Conservation (phyloP, 176 grass and related monocot species). For the Olyra latifolia region DNA sequence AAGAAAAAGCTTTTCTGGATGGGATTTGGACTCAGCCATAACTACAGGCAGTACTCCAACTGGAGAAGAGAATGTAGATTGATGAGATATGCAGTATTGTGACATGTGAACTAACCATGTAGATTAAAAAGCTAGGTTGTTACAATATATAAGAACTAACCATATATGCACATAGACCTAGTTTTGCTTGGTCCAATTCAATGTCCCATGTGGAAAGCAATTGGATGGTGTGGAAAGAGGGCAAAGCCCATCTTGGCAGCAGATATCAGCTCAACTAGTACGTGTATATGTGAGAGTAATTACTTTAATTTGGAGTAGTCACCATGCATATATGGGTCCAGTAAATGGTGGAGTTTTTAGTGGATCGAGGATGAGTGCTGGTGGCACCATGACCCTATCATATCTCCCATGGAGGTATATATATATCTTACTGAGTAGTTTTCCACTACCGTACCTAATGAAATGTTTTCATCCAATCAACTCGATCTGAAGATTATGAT, state of each 20-base stretch:
- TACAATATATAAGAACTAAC: too few species aligned
- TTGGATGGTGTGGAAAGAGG: slow-evolving; percentile 36
- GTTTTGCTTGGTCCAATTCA: slow-evolving; percentile 18
- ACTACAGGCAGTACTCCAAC: neutral
- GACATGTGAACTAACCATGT: slow-evolving; percentile 17
- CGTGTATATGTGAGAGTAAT: too few species aligned
- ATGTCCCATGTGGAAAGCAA: slow-evolving; percentile 42
- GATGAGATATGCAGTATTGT: too few species aligned
- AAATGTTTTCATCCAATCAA: too few species aligned
- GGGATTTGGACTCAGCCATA: neutral
- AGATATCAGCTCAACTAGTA: too few species aligned
- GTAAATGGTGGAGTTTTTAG: slow-evolving; percentile 14
- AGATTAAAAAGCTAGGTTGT: too few species aligned
- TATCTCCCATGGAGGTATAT: neutral
- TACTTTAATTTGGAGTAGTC: too few species aligned
- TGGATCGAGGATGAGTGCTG: neutral
- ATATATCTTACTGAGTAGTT: neutral
- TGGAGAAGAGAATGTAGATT: slow-evolving; percentile 16
- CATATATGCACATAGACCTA: slow-evolving; percentile 4
- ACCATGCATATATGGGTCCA: neutral
- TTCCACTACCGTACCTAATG: neutral
- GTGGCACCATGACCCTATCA: slow-evolving; percentile 10
- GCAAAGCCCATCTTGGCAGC: slow-evolving; percentile 20
- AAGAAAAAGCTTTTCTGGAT: neutral
- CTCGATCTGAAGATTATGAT: too few species aligned